Percentiles rank a stretch among this genome's conserved stretches.
phyloP scores from a whole-genome alignment of 73 alveolate genomes.

The Urostyla sp. region DNA sequence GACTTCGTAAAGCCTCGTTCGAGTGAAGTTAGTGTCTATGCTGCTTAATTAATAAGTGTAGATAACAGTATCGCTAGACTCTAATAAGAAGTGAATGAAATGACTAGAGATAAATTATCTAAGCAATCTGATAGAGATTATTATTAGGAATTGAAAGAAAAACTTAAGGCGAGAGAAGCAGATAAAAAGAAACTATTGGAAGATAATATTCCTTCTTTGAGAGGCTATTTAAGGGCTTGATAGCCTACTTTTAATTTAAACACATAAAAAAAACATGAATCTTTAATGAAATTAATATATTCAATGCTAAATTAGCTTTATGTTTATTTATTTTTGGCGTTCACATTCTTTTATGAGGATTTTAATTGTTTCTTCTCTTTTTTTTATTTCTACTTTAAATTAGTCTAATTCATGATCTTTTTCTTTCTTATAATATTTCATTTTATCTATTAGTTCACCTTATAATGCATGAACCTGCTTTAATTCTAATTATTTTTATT shows the following conservation, averaged over 20 bases:
- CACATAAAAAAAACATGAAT: background rate
- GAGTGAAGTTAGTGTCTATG: slow-evolving; percentile 11
- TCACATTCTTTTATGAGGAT: slow-evolving; percentile 40
- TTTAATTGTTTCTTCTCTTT: slow-evolving; percentile 53
- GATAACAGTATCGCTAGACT: background rate
- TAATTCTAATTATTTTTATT: too few species aligned
- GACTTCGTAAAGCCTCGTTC: slow-evolving; percentile 22
- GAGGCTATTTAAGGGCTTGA: slow-evolving; percentile 10
- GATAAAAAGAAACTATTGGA: slow-evolving; percentile 56
- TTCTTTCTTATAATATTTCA: slow-evolving; percentile 32
- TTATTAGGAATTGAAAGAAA: slow-evolving; percentile 28
- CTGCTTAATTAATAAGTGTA: background rate
- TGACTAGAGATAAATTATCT: background rate
- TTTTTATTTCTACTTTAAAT: slow-evolving; percentile 16
- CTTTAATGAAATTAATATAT: background rate
- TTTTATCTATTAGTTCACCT: slow-evolving; percentile 34
- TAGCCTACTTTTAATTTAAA: too few species aligned
- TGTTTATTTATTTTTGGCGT: background rate
- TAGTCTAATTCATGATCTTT: slow-evolving; percentile 23
- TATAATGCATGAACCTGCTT: background rate
- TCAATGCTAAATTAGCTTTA: background rate
- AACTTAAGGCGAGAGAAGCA: slow-evolving; percentile 52
- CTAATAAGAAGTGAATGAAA: background rate
- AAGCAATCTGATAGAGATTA: slow-evolving; percentile 23
- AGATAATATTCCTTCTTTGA: slow-evolving; percentile 57